Evolutionary conservation across 2,329 filamentous ascomycete genomes (phyloP), one percentile per base, ranked within the genome.

Genomic region (Biscogniauxia sp.): DNA sequence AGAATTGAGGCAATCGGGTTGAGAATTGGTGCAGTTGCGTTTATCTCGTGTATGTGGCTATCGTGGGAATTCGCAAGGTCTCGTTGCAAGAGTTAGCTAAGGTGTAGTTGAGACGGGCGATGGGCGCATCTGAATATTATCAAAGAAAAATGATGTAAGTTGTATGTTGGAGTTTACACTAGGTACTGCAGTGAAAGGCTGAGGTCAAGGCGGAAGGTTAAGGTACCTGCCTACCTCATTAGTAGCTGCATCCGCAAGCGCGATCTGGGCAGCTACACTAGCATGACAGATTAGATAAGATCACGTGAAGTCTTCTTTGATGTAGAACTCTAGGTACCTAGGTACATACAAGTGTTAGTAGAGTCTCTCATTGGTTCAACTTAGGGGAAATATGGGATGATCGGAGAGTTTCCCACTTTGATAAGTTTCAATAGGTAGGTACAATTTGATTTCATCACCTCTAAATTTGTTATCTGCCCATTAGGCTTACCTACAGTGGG

Each of bases 221-320:
- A 45, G 37, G 11, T 45, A n/a, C 11, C 11, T 45, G 13, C 6
- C 11, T 9, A 56, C n/a, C 19, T 56, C 9, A 20, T 51, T 19
- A 50, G 37, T 11, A 50, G 37, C 13, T 53, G 28, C 32, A 28
- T 59, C 53, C 6, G 19, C 45, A 26, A 26, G 23, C 20, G 45
- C 17, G 51, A 15, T 19, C 28, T 20, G 23, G 23, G 23, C 23
- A 23, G 23, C 5, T 41, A 45, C 25, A 20, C 28, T 55, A 54
- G 20, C 28, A 32, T 32, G 7, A 32, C 11, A 52, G 62, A 62
- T 64, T 64, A 64, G 62, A 62, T 64, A 62, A 62, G 51, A 28
- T 41, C 41, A 45, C 19, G 15, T 55, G 62, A 57, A 57, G 55
- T 60, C 59, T 25, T 50, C 23, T 17, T 45, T n/a, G 17, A 5